phyloP scores from a whole-genome alignment of 1,139 yeast genomes.

The Candida gigantensis region DNA sequence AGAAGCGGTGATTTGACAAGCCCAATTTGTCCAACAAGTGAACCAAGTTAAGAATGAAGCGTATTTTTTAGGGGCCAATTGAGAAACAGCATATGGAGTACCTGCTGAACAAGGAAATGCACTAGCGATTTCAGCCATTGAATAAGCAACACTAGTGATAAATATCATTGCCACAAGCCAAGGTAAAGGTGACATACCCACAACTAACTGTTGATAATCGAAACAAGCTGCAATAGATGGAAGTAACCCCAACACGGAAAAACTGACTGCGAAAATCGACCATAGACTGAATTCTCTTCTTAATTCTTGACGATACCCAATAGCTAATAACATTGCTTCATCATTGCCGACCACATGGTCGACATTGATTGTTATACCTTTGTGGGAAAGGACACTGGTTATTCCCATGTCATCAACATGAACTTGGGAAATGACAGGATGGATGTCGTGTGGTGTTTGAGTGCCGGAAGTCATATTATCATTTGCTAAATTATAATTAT shows the following conservation, averaged over 20 bases:
- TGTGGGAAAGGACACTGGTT: slow-evolving; percentile 43
- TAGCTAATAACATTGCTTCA: slow-evolving; percentile 59
- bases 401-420: slow-evolving; percentile 42
- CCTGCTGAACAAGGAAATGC: slow-evolving; percentile 54
- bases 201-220: slow-evolving; percentile 53
- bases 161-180: slow-evolving; percentile 55
- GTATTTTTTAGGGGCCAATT: slow-evolving; percentile 54
- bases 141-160: slow-evolving; percentile 51
- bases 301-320: slow-evolving; percentile 76
- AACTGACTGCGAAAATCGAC: slow-evolving; percentile 68
- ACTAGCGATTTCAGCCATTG: slow-evolving; percentile 49
- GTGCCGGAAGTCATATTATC: slow-evolving; percentile 12
- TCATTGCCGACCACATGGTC: slow-evolving; percentile 51
- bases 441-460: slow-evolving; percentile 19
- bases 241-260: slow-evolving; percentile 68
- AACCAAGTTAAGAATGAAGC: slow-evolving; percentile 59
- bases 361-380: slow-evolving; percentile 40
- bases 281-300: slow-evolving; percentile 65
- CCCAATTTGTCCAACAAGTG: slow-evolving; percentile 59
- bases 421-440: slow-evolving; percentile 37
- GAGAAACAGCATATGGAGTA: slow-evolving; percentile 51
- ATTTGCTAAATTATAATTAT: slow-evolving; percentile 2
- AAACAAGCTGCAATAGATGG: slow-evolving; percentile 68
- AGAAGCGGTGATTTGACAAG: slow-evolving; percentile 44
- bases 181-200: slow-evolving; percentile 56